A percentile compares a stretch with the other conserved stretches of the same genome.
phyloP scores from a whole-genome alignment of 495 filamentous ascomycete genomes.

The Penicillium tannophilum region DNA sequence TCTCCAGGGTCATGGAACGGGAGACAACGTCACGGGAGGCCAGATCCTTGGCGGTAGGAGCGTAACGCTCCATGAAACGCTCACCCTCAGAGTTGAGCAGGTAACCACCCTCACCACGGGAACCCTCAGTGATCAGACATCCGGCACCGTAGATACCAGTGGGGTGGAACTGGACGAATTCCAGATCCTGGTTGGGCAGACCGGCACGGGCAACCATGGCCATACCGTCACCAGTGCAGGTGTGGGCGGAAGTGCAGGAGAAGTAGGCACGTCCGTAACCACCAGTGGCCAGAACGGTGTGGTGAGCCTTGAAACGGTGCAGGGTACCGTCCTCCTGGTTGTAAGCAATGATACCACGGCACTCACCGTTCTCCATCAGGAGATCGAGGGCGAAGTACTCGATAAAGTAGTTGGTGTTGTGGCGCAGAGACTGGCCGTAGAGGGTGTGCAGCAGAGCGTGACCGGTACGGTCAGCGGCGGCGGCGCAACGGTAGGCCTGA shows the following conservation, averaged over 20 bases:
- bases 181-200: constrained; percentile 97
- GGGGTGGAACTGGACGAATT: constrained; percentile 99
- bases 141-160: constrained; percentile 99
- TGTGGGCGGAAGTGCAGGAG: constrained; percentile 95
- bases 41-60: constrained; percentile 95
- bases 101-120: constrained; percentile 97
- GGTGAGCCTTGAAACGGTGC: constrained; percentile 91
- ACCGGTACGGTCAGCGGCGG: constrained; percentile 92
- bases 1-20: constrained; percentile 96
- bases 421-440: constrained; percentile 93
- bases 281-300: constrained; percentile 94
- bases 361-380: constrained; percentile 95
- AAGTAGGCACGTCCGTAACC: constrained; percentile 98
- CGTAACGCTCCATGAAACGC: constrained; percentile 99
- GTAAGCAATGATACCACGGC: constrained; percentile 93
- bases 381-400: constrained; percentile 97
- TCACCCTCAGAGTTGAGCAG: constrained; percentile 95
- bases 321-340: constrained; percentile 98
- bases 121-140: constrained; percentile 97
- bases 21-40: constrained; percentile 92
- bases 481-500: constrained; percentile 94
- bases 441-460: constrained; percentile 96
- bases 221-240: constrained; percentile 97
- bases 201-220: constrained; percentile 98
- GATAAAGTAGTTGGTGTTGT: constrained; percentile 99